Evolutionary conservation across 805 yeast species (phyloP), one percentile per base, ranked within the genome.

Genomic region (Candida pini): DNA sequence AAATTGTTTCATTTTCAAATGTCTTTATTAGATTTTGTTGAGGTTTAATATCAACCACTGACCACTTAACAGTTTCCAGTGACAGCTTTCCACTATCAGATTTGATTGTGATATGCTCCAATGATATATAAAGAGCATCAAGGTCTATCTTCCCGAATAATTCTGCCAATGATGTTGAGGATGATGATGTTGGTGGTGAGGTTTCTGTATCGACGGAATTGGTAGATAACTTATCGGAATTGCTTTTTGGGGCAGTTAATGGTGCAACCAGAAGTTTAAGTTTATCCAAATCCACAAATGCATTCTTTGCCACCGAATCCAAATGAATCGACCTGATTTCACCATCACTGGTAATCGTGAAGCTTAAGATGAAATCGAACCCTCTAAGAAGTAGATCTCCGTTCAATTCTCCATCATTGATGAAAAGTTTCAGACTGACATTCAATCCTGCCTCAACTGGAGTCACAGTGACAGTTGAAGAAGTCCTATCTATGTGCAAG

Each of bases 1-100:
- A 33, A 9, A 37, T 22, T 17, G 39, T 43, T 6, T 25, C n/a
- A 10, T 35, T 19, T 6, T 21, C 30, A 19, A 23, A 33, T 6
- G 20, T 13, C 18, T 26, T 26, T 17, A 28, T 31, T 16, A 30
- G 18, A 0, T 23, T 29, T 16, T 28, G 29, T 13, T 43, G 38
- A 17, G 25, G 20, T 10, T 23, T 31, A 18, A 43, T 27, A 14
- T 28, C 38, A 5, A 35, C 46, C 5, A 40, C 19, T 2, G 42
- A 30, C 15, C 43, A 22, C 18, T 37, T 41, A 16, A 36, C 14
- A 3, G 44, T 41, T n/a, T 39, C 44, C 9, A 43, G 13, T 4
- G 17, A 4, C 14, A 36, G 4, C 14, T 12, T 13, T 4, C 29
- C 5, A 7, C 35, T 28, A 5, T 30, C 31, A n/a, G 22, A 9